Conservation (phyloP, 2,329 filamentous ascomycete genomes). For the Hymenoscyphus fructigenus region DNA sequence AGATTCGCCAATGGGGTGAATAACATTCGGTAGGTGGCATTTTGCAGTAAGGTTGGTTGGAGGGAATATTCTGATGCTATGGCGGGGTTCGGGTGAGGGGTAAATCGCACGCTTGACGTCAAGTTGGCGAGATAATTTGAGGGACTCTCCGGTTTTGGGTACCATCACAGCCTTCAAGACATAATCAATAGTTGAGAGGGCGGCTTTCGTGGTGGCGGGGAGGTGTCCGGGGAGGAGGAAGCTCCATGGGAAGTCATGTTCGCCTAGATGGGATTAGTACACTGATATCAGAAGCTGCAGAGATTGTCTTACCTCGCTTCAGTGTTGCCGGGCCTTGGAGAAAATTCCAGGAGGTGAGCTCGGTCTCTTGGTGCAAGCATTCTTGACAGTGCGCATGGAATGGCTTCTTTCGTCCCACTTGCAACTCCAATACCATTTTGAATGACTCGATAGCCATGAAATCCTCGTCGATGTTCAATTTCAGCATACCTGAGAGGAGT, state of each 20-base stretch:
- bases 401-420: constrained; percentile 76
- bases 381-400: constrained; percentile 76
- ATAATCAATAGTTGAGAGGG: constrained; percentile 74
- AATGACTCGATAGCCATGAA: constrained; percentile 68
- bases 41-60: constrained; percentile 90
- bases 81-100: constrained; percentile 74
- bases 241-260: constrained; percentile 85
- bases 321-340: constrained; percentile 56
- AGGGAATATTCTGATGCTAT: constrained; percentile 91
- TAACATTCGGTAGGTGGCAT: constrained; percentile 76
- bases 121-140: constrained; percentile 68
- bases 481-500: constrained; percentile 79
- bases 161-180: constrained; percentile 68
- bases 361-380: constrained; percentile 69
- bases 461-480: constrained; percentile 68
- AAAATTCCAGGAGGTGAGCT: constrained; percentile 79
- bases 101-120: constrained; percentile 76
- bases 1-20: constrained; percentile 84
- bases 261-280: constrained; percentile 44
- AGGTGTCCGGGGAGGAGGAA: constrained; percentile 80
- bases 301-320: constrained; percentile 45
- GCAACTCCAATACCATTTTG: constrained; percentile 68
- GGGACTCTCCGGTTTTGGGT: constrained; percentile 57
- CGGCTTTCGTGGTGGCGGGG: constrained; percentile 77
- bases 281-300: neutral